phyloP scores from a whole-genome alignment of 495 filamentous ascomycete species.

The Cryomyces minteri region DNA sequence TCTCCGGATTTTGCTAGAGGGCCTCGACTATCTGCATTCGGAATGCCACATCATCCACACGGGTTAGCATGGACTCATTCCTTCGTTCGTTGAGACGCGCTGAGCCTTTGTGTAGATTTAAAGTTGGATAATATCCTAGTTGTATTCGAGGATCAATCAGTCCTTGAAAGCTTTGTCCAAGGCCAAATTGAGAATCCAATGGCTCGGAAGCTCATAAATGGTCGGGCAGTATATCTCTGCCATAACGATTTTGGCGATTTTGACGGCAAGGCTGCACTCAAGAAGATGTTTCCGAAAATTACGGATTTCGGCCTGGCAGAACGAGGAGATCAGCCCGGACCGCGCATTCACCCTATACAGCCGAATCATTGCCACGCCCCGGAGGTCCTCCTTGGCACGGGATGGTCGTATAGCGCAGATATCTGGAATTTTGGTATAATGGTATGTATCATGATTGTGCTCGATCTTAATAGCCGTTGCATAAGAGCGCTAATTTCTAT shows the following conservation, averaged over 20 bases:
- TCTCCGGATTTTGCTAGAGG: constrained; percentile 14
- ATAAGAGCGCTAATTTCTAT: too few species aligned
- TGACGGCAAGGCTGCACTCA: constrained; percentile 1
- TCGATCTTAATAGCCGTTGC: too few species aligned
- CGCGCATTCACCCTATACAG: constrained; percentile 9
- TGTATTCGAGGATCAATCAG: constrained; percentile 2
- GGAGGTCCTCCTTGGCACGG: constrained; percentile 27
- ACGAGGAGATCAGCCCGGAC: constrained; percentile 13
- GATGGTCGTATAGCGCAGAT: constrained; percentile 28
- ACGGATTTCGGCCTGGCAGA: constrained; percentile 30
- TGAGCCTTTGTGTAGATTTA: constrained; percentile 12
- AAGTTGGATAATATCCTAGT: constrained; percentile 21
- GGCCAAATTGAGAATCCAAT: constrained; percentile 14
- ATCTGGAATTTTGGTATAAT: constrained; percentile 33
- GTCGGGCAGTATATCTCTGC: constrained; percentile 11
- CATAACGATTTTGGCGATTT: constrained; percentile 10
- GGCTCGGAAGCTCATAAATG: constrained; percentile 15
- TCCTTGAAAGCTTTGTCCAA: constrained; percentile 3
- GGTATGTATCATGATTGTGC: constrained; percentile 15
- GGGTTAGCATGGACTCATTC: constrained; percentile 11
- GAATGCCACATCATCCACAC: constrained; percentile 26
- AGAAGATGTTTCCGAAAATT: constrained; percentile 16
- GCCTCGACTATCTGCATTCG: constrained; percentile 24
- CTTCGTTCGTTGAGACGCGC: background rate
- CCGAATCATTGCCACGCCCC: constrained; percentile 27